Percentiles rank a stretch among this genome's conserved stretches.
Evolutionary conservation across 192 early-diverging fungal genomes (phyloP).

Genomic region (Coemansia sp.): DNA sequence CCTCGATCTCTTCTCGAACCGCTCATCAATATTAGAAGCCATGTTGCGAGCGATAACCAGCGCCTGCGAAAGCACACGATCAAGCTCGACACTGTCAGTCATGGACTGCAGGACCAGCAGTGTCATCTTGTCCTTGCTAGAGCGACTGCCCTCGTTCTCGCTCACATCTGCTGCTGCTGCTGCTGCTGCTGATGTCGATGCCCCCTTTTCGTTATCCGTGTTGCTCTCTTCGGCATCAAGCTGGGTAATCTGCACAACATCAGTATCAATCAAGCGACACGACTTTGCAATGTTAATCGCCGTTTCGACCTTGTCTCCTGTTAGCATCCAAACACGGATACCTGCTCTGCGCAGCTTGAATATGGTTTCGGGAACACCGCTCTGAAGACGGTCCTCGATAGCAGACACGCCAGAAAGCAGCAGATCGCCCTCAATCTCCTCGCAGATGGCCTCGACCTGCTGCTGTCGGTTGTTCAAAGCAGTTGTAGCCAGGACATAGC

Average conservation of each 20-base stretch:
- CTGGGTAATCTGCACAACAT: conserved; percentile 26
- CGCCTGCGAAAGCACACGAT: conserved; percentile 21
- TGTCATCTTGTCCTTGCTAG: conserved; percentile 15
- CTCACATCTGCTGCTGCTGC: background rate
- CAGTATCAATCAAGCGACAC: conserved; percentile 63
- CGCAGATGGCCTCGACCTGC: conserved; percentile 65
- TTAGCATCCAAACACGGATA: conserved; percentile 88
- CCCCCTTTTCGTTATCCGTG: conserved; percentile 3
- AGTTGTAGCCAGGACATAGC: conserved; percentile 69
- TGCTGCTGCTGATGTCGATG: background rate
- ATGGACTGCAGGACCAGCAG: conserved; percentile 44
- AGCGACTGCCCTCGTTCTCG: background rate
- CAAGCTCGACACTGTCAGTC: conserved; percentile 19
- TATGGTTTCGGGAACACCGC: conserved; percentile 83
- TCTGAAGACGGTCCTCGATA: conserved; percentile 88
- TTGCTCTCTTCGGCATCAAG: conserved; percentile 15
- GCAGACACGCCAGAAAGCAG: conserved; percentile 81
- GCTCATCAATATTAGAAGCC: conserved; percentile 31
- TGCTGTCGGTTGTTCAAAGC: conserved; percentile 64
- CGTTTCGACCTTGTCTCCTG: conserved; percentile 89
- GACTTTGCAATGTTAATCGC: conserved; percentile 90
- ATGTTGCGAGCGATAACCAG: conserved; percentile 23
- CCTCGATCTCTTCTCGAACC: conserved; percentile 35
- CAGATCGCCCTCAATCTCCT: conserved; percentile 72
- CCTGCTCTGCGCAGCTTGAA: conserved; percentile 72